Conservation (phyloP, 1,139 yeast genomes). For the Blastobotrys arbuscula region DNA sequence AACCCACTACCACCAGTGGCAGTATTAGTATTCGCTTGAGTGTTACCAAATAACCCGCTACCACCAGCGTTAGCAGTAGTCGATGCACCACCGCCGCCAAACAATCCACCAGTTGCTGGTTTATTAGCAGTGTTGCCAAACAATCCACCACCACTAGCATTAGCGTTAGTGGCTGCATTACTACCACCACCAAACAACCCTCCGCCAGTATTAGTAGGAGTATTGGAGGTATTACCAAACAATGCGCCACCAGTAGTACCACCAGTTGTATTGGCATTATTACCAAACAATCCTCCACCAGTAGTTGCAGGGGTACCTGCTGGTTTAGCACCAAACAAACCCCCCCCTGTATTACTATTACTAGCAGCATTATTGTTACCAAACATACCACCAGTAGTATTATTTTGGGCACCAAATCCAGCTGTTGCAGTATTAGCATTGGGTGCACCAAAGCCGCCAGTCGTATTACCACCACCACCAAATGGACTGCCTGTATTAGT, state of each 20-base stretch:
- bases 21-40: constrained; percentile 5
- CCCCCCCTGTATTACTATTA: constrained; percentile 25
- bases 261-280: background rate
- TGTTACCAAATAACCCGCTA: constrained; percentile 13
- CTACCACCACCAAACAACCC: constrained; percentile 26
- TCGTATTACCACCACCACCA: constrained; percentile 13
- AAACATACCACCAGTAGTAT: constrained; percentile 15
- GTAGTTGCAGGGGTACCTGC: constrained; percentile 13
- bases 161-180: background rate
- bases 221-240: constrained; percentile 27
- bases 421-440: background rate
- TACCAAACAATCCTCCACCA: constrained; percentile 33
- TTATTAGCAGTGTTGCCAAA: constrained; percentile 1
- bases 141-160: constrained; percentile 7
- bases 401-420: background rate
- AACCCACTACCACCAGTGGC: constrained; percentile 19
- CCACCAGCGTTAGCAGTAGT: constrained; percentile 19
- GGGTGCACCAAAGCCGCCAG: constrained; percentile 2
- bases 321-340: constrained; percentile 17
- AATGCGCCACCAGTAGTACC: constrained; percentile 20
- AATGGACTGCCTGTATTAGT: constrained; percentile 21
- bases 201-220: constrained; percentile 26
- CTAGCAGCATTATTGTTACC: constrained; percentile 15
- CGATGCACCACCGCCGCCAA: constrained; percentile 10
- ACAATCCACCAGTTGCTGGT: background rate